Conservation (phyloP, 2,329 filamentous ascomycete species). For the Delphinella strobiligena region DNA sequence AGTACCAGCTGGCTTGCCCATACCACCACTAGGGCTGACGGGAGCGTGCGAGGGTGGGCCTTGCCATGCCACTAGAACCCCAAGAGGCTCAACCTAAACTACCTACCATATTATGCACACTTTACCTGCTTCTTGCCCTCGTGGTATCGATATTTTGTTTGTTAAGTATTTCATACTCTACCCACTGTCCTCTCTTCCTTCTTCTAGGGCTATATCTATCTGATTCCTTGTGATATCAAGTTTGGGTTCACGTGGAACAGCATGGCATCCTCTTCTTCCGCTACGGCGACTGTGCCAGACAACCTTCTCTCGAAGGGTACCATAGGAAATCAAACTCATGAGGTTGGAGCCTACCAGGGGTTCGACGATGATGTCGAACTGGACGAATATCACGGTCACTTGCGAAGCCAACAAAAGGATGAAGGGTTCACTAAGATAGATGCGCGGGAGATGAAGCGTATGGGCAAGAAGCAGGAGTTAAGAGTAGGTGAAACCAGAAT, state of each 20-base stretch:
- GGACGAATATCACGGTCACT: constrained; percentile 7
- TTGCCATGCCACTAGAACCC: not conserved
- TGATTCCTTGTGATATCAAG: no score
- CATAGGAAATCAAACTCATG: not conserved
- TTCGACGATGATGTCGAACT: constrained; percentile 3
- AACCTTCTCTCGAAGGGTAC: not conserved
- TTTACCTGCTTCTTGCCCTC: no score
- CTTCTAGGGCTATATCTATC: no score
- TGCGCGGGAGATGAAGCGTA: constrained; percentile 30
- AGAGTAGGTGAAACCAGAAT: constrained; percentile 15
- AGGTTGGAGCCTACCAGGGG: constrained; percentile 5
- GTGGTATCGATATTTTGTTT: no score
- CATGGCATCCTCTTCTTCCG: constrained; percentile 1
- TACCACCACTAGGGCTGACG: not conserved
- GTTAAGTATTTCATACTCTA: not conserved
- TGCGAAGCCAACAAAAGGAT: constrained; percentile 4
- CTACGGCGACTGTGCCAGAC: not conserved
- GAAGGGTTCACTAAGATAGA: constrained; percentile 6
- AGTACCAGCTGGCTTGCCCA: not conserved
- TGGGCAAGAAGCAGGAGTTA: constrained; percentile 38
- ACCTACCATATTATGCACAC: no score
- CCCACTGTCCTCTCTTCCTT: no score
- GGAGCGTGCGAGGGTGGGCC: not conserved
- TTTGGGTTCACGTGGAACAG: not conserved
- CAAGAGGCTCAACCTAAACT: not conserved